Percentiles rank a stretch among this genome's conserved stretches.
These are phyloP conservation scores for Pestalotiopsis sp. DNA, from an alignment of 2,329 filamentous ascomycete species.

Conservation along the genomic window DNA sequence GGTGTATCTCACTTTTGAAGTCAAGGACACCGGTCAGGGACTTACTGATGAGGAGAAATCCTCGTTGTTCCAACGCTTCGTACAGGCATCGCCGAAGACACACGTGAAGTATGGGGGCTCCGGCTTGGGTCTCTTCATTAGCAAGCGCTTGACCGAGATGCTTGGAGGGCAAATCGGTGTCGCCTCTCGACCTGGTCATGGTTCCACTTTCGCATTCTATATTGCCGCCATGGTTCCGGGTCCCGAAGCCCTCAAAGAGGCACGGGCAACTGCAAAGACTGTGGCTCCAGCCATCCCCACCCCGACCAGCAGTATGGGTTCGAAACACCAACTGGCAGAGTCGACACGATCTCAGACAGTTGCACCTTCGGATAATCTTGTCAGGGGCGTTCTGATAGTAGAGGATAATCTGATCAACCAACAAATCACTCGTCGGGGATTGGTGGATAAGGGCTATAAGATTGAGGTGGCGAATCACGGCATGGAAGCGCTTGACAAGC, in stretches of 20 bases:
- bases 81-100: slow-evolving; percentile 65
- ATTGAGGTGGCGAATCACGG: slow-evolving; percentile 64
- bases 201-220: slow-evolving; percentile 75
- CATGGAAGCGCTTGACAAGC: slow-evolving; percentile 53
- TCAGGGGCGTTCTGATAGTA: slow-evolving; percentile 58
- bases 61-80: slow-evolving; percentile 65
- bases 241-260: slow-evolving; percentile 39
- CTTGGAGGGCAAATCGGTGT: slow-evolving; percentile 77
- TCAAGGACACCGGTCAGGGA: slow-evolving; percentile 68
- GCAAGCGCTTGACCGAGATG: slow-evolving; percentile 69
- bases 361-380: slow-evolving; percentile 23
- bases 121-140: slow-evolving; percentile 72
- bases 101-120: slow-evolving; percentile 72
- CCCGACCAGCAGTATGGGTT: slow-evolving; percentile 10
- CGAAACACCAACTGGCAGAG: slow-evolving; percentile 7
- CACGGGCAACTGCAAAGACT: slow-evolving; percentile 36
- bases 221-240: slow-evolving; percentile 52
- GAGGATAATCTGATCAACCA: slow-evolving; percentile 70
- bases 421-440: slow-evolving; percentile 60
- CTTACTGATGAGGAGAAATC: slow-evolving; percentile 63
- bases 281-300: slow-evolving; percentile 30
- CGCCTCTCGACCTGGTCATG: slow-evolving; percentile 61
- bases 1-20: slow-evolving; percentile 69
- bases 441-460: slow-evolving; percentile 57
- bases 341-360: slow-evolving; percentile 7